phyloP scores from a whole-genome alignment of 305 asterid genomes.

The Plantago coronopus region DNA sequence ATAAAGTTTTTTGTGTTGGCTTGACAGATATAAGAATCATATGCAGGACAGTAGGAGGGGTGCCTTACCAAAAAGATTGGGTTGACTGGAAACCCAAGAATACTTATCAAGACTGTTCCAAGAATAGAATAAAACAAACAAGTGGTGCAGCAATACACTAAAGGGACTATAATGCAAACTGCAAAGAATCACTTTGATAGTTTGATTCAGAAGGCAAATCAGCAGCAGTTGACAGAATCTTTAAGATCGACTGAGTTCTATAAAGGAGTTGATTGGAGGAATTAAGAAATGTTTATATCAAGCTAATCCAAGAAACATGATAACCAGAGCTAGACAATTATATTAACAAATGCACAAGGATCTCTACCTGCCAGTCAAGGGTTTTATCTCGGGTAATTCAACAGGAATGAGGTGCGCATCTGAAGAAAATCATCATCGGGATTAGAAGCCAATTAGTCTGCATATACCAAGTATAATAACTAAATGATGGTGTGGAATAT shows the following conservation, averaged over 20 bases:
- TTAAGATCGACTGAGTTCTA: conserved; percentile 8
- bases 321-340: conserved; percentile 12
- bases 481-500: conserved; percentile 7
- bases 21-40: too few species aligned
- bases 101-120: too few species aligned
- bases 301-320: conserved; percentile 19
- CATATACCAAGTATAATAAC: conserved; percentile 3
- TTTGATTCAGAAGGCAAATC: neutral
- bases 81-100: too few species aligned
- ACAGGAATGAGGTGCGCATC: conserved; percentile 98
- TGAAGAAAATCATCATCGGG: conserved; percentile 32
- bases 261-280: conserved; percentile 7
- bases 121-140: too few species aligned
- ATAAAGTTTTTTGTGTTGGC: too few species aligned
- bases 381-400: conserved; percentile 77
- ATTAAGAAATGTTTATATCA: neutral
- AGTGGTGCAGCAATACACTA: too few species aligned
- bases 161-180: neutral
- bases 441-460: conserved; percentile 13
- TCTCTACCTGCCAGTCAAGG: conserved; percentile 73
- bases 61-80: too few species aligned
- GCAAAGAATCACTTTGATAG: neutral
- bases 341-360: conserved; percentile 15
- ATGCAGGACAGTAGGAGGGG: too few species aligned
- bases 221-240: neutral